Conservation (phyloP, 2,329 filamentous ascomycete genomes). For the Pochonia chlamydosporia region DNA sequence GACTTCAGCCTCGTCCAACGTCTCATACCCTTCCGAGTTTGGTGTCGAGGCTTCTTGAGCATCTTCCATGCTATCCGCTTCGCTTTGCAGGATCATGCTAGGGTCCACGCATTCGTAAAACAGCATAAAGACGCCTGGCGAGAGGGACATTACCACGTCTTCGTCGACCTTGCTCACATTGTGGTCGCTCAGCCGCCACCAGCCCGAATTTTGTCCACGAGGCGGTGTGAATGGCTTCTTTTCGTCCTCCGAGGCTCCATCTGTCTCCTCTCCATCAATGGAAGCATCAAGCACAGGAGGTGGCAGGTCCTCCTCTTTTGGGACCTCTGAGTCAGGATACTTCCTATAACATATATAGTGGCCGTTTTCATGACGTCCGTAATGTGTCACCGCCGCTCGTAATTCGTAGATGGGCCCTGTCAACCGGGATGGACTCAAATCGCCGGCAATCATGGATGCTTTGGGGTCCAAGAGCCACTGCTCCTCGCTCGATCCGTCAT, state of each 20-base stretch:
- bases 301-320: background rate
- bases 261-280: constrained; percentile 6
- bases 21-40: background rate
- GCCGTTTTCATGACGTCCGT: constrained; percentile 86
- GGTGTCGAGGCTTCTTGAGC: constrained; percentile 1
- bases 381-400: constrained; percentile 80
- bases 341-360: constrained; percentile 91
- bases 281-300: background rate
- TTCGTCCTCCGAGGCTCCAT: constrained; percentile 9
- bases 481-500: constrained; percentile 39
- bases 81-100: constrained; percentile 35
- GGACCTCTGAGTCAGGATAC: constrained; percentile 38
- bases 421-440: constrained; percentile 41
- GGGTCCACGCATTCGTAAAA: constrained; percentile 79
- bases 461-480: constrained; percentile 65
- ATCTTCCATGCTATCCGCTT: constrained; percentile 18
- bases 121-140: constrained; percentile 83
- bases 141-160: constrained; percentile 65
- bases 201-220: constrained; percentile 42
- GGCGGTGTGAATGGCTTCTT: constrained; percentile 1
- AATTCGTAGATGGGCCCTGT: constrained; percentile 66
- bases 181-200: constrained; percentile 92
- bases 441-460: constrained; percentile 66
- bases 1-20: background rate
- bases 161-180: constrained; percentile 71